Conservation (phyloP, 2,329 filamentous ascomycete species). For the Epichloe hybrida region DNA sequence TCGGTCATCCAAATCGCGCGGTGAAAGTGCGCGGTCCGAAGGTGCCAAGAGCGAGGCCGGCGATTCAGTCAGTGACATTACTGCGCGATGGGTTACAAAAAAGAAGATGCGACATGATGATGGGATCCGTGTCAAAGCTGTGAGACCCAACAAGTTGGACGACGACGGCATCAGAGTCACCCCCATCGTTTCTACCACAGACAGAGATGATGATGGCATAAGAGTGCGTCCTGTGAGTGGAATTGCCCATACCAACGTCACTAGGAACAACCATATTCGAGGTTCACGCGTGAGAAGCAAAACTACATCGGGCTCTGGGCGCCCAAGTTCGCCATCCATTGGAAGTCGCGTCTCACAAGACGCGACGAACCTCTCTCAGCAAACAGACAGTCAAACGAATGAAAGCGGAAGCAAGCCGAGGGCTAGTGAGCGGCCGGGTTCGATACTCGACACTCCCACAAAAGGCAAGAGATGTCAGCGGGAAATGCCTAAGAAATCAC, state of each 20-base stretch:
- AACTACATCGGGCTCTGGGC: slow-evolving; percentile 14
- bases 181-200: slow-evolving; percentile 12
- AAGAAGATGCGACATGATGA: slow-evolving; percentile 11
- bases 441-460: slow-evolving; percentile 26
- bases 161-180: slow-evolving; percentile 32
- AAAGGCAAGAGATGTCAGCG: slow-evolving; percentile 18
- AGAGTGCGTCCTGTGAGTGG: slow-evolving; percentile 16
- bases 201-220: slow-evolving; percentile 17
- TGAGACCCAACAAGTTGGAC: slow-evolving; percentile 5
- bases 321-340: slow-evolving; percentile 11
- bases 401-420: slow-evolving; percentile 14
- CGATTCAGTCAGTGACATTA: slow-evolving; percentile 16
- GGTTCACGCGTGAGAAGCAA: slow-evolving; percentile 15
- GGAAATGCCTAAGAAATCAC: slow-evolving; percentile 15
- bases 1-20: slow-evolving; percentile 22
- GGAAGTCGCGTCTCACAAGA: slow-evolving; percentile 16
- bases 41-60: slow-evolving; percentile 15
- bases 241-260: slow-evolving; percentile 12
- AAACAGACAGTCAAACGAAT: slow-evolving; percentile 4
- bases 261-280: slow-evolving; percentile 6
- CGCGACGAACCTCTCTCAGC: slow-evolving; percentile 11
- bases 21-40: slow-evolving; percentile 13
- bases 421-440: slow-evolving; percentile 23
- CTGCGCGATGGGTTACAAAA: slow-evolving; percentile 8
- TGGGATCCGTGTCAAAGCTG: slow-evolving; percentile 15